Evolutionary conservation across 2,329 filamentous ascomycete genomes (phyloP), one percentile per base, ranked within the genome.

Genomic region (Fusarium luffae): DNA sequence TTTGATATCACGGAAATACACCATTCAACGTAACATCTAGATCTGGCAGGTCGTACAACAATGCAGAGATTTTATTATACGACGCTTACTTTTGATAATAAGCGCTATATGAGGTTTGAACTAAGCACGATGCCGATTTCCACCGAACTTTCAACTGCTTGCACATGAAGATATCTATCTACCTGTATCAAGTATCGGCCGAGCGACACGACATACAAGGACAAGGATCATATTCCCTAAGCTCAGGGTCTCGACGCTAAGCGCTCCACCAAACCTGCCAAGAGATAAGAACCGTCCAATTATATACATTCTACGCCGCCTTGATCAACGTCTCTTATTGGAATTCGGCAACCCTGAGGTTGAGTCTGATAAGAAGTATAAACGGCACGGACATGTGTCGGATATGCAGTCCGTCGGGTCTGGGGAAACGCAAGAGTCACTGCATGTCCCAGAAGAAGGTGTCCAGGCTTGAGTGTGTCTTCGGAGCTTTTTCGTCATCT

Each of bases 201-300:
- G 54, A 66, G 55, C 54, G 50, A 46, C 43, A 60, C 19, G n/a
- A n/a, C 37, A 63, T 42, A 57, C 62, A 55, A 49, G 59, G 72
- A 58, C 62, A 64, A 42, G 63, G 56, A 50, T 67, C 55, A 23
- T 51, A 16, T 47, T 41, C 44, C 61, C 54, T 60, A 58, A 56
- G 34, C 56, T 59, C 50, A 51, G 63, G 59, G 52, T 68, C 58
- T 64, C 42, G 42, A 54, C 55, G 50, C 64, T 72, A 74, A 63
- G 30, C 51, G 51, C 69, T 72, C 66, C 66, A 66, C 61, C 40
- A 40, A 64, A 68, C 59, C 62, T 69, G 69, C 68, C 70, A 70
- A 77, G 68, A 76, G 76, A 77, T 77, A 77, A 77, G 76, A 48
- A 47, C 43, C 23, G 34, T 14, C 76, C 76, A 77, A 77, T 77